Evolutionary conservation across 305 asterid species (phyloP).

Genomic region (Solanum hybrid): DNA sequence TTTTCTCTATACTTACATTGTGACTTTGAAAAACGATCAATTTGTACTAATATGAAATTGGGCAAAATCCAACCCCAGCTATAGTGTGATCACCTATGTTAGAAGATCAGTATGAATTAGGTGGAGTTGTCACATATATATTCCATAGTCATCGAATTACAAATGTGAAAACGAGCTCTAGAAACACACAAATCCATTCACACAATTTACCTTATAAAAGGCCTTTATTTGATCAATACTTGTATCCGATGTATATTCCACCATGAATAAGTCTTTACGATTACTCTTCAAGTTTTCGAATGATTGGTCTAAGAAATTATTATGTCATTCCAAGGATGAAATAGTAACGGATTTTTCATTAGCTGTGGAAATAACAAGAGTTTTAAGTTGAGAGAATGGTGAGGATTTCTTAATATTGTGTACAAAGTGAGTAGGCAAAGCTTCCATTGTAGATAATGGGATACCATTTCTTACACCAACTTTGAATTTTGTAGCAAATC

Average conservation of each 20-base stretch:
- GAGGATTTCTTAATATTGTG: not conserved
- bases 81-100: no score
- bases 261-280: not conserved
- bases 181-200: not conserved
- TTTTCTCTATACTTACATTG: not conserved
- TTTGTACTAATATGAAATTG: not conserved
- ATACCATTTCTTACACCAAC: not conserved
- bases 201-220: not conserved
- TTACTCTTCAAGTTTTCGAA: not conserved
- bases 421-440: not conserved
- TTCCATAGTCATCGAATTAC: not conserved
- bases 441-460: not conserved
- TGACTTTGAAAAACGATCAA: not conserved
- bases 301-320: not conserved
- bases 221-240: not conserved
- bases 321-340: not conserved
- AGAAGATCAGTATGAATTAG: not conserved
- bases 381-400: not conserved
- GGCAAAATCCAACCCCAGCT: not conserved
- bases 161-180: not conserved
- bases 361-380: not conserved
- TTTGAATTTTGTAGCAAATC: not conserved
- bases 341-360: not conserved
- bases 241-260: not conserved
- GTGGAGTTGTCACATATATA: not conserved